phyloP scores from a whole-genome alignment of 257 asterid species.

The Primulina eburnea region DNA sequence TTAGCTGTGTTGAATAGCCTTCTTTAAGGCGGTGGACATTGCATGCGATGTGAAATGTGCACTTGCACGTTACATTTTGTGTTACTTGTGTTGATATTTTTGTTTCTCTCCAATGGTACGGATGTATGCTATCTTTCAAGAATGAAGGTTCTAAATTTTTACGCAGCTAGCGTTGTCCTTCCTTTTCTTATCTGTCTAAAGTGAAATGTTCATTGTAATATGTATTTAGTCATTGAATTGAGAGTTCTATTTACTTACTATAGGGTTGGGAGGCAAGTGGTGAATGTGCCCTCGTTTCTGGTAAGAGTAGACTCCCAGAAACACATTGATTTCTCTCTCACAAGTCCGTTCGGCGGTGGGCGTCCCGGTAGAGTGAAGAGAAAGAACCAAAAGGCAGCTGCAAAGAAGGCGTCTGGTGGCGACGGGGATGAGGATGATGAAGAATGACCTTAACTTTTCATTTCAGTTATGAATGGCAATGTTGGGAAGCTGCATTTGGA shows the following conservation, averaged over 20 bases:
- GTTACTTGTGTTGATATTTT: too few relatives aligned
- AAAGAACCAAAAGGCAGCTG: slow-evolving; percentile 53
- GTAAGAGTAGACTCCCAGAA: slow-evolving; percentile 54
- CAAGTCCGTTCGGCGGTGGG: slow-evolving; percentile 60
- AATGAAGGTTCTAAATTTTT: background rate
- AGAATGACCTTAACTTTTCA: slow-evolving; percentile 27
- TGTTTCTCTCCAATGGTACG: background rate
- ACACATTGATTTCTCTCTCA: slow-evolving; percentile 51
- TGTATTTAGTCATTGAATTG: background rate
- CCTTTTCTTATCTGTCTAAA: background rate
- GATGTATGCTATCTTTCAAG: background rate
- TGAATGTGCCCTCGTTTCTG: slow-evolving; percentile 52
- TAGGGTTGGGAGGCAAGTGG: slow-evolving; percentile 60
- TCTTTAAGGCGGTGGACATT: background rate
- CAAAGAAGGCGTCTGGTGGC: slow-evolving; percentile 55
- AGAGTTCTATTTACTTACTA: background rate
- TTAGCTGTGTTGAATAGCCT: background rate
- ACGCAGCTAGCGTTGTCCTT: background rate
- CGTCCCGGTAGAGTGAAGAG: slow-evolving; percentile 62
- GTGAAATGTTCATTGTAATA: background rate
- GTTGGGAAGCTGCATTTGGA: background rate
- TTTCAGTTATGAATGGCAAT: background rate
- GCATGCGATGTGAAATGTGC: background rate
- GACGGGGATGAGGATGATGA: slow-evolving; percentile 55
- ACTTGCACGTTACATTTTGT: too few relatives aligned